phyloP scores from a whole-genome alignment of 2,329 filamentous ascomycete genomes.

The Trichoderma arundinaceum region DNA sequence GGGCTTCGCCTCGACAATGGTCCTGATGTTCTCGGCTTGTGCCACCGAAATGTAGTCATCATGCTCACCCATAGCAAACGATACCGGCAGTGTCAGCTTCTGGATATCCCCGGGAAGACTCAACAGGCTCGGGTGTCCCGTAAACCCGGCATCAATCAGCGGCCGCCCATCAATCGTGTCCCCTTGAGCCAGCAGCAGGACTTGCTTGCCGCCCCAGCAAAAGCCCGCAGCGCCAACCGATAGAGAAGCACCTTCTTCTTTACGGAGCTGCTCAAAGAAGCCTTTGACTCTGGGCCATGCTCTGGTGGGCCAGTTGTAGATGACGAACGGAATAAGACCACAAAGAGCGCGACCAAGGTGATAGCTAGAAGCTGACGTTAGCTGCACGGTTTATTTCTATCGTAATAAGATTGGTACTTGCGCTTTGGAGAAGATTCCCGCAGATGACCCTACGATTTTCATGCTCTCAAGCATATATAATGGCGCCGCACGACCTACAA shows the following conservation, averaged over 20 bases:
- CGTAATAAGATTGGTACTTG: neutral
- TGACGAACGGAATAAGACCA: slow-evolving; percentile 43
- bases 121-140: slow-evolving; percentile 59
- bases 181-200: slow-evolving; percentile 54
- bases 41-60: slow-evolving; percentile 49
- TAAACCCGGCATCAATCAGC: slow-evolving; percentile 59
- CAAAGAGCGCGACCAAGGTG: slow-evolving; percentile 38
- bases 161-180: slow-evolving; percentile 41
- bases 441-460: slow-evolving; percentile 27
- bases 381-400: neutral
- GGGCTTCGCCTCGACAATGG: slow-evolving; percentile 45
- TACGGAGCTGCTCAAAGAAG: slow-evolving; percentile 48
- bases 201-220: slow-evolving; percentile 67
- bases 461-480: slow-evolving; percentile 41
- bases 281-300: slow-evolving; percentile 44
- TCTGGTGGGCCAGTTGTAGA: slow-evolving; percentile 41
- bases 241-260: slow-evolving; percentile 40
- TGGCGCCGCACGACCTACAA: slow-evolving; percentile 42
- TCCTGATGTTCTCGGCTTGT: slow-evolving; percentile 44
- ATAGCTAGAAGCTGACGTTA: slow-evolving; percentile 34
- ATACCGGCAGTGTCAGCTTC: slow-evolving; percentile 51
- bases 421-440: slow-evolving; percentile 23
- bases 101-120: slow-evolving; percentile 55
- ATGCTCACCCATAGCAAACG: slow-evolving; percentile 53
- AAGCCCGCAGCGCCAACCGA: slow-evolving; percentile 62